A percentile compares a stretch with the other conserved stretches of the same genome.
phyloP scores from a whole-genome alignment of 441 rosid species.

The Syzygium malaccense region DNA sequence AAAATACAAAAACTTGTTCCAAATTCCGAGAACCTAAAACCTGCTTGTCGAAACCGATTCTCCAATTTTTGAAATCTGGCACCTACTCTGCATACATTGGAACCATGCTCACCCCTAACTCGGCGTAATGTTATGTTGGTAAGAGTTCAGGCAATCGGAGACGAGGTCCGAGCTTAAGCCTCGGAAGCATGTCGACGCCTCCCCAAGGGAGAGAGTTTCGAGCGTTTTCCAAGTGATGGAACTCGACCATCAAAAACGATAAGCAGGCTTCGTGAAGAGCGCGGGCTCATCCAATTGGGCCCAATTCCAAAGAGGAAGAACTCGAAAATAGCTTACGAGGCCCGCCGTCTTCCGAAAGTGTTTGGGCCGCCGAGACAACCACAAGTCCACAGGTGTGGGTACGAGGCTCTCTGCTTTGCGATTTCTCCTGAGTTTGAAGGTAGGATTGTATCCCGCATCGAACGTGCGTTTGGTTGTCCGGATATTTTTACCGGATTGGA shows the following conservation, averaged over 20 bases:
- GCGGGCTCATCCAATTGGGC: background rate
- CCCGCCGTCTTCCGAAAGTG: background rate
- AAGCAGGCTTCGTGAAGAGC: background rate
- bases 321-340: background rate
- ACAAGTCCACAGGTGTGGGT: background rate
- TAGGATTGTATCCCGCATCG: background rate
- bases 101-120: too few species aligned
- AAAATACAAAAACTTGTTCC: too few species aligned
- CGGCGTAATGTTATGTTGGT: background rate
- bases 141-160: background rate
- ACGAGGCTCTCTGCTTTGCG: background rate
- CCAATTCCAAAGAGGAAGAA: background rate
- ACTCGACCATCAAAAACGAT: background rate
- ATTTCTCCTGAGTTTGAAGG: background rate
- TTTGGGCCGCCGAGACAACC: background rate
- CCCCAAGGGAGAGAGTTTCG: background rate
- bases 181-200: background rate
- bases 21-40: too few species aligned
- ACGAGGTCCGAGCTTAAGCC: background rate
- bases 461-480: fast-evolving
- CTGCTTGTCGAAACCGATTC: fast-evolving
- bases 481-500: background rate
- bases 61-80: too few species aligned
- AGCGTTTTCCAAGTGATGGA: background rate
- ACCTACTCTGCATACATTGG: too few species aligned